Conservation (phyloP, 2,329 filamentous ascomycete species). For the Aspergillus jensenii region DNA sequence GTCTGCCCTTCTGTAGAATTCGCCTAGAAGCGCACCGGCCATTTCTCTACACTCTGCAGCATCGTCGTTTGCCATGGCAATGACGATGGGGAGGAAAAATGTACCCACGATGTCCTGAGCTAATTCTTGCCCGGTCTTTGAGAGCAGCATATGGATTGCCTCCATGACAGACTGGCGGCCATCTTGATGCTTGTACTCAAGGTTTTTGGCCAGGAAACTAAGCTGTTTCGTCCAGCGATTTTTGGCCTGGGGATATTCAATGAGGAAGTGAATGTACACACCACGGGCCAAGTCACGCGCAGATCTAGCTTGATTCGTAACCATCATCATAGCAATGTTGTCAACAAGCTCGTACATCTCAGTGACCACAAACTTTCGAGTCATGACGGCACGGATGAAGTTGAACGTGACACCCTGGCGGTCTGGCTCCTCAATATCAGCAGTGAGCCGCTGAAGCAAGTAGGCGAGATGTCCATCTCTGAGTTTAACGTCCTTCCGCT, state of each 20-base stretch:
- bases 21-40: conserved; percentile 75
- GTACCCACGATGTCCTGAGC: conserved; percentile 77
- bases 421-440: conserved; percentile 89
- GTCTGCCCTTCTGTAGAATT: conserved; percentile 76
- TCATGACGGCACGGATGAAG: conserved; percentile 84
- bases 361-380: conserved; percentile 79
- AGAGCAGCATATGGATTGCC: conserved; percentile 79
- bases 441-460: conserved; percentile 75
- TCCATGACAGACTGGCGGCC: conserved; percentile 93
- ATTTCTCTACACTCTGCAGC: conserved; percentile 81
- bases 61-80: conserved; percentile 85
- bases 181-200: conserved; percentile 85
- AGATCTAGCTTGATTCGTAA: conserved; percentile 87
- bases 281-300: conserved; percentile 85
- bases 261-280: conserved; percentile 89
- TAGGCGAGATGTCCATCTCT: conserved; percentile 81
- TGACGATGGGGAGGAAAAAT: conserved; percentile 82
- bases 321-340: conserved; percentile 86
- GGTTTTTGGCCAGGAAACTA: conserved; percentile 82
- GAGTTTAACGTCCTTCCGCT: conserved; percentile 71
- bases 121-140: conserved; percentile 78
- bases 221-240: conserved; percentile 87
- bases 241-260: conserved; percentile 91
- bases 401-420: conserved; percentile 92
- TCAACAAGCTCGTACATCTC: conserved; percentile 90